Evolutionary conservation across 495 filamentous ascomycete species (phyloP).

Genomic region (Aspergillus kassunensis): DNA sequence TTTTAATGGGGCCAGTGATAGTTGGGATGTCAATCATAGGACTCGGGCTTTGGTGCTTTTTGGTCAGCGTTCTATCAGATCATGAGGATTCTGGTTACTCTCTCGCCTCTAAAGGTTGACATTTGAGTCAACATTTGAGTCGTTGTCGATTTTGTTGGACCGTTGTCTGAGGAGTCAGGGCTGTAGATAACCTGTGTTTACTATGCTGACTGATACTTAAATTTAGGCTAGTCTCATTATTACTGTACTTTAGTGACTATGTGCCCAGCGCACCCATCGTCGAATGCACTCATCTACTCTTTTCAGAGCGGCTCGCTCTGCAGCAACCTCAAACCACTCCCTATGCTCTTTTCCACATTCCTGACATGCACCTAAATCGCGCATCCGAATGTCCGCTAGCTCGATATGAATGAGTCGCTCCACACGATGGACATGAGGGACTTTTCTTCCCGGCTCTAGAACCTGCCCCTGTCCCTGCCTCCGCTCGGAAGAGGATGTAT

Average conservation of each 20-base stretch:
- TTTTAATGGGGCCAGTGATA: constrained; percentile 63
- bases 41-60: too few species aligned
- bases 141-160: constrained; percentile 37
- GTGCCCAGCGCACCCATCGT: constrained; percentile 82
- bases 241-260: constrained; percentile 26
- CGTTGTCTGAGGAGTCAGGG: constrained; percentile 40
- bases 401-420: constrained; percentile 91
- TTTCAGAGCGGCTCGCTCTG: constrained; percentile 62
- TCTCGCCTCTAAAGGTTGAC: too few species aligned
- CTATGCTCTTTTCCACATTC: constrained; percentile 83
- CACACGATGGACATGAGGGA: constrained; percentile 83
- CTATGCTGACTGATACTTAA: neutral
- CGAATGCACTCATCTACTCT: constrained; percentile 80
- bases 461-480: neutral
- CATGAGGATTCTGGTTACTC: too few species aligned
- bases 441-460: constrained; percentile 54
- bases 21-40: too few species aligned
- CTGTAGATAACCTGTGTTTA: neutral
- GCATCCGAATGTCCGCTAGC: constrained; percentile 63
- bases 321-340: constrained; percentile 95
- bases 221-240: neutral
- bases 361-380: constrained; percentile 65
- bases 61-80: too few species aligned
- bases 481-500: constrained; percentile 54
- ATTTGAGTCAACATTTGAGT: too few species aligned